Evolutionary conservation across 805 yeast genomes (phyloP).

Genomic region (Wickerhamiella brachini): DNA sequence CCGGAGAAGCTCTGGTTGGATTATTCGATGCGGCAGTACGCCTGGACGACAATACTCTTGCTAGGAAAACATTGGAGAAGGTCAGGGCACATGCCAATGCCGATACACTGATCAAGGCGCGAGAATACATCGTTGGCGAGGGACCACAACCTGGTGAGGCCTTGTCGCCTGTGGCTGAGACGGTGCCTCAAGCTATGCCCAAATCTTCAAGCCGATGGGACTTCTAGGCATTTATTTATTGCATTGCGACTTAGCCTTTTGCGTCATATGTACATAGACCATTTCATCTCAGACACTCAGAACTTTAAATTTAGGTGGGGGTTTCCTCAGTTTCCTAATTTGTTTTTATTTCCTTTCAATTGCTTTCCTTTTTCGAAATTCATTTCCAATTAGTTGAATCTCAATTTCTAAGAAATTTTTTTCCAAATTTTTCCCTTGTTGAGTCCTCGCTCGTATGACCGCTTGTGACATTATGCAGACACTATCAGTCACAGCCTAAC

Average conservation of each 20-base stretch:
- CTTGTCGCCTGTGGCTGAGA: too few species aligned
- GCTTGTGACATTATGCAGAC: neutral
- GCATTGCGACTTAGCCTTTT: too few species aligned
- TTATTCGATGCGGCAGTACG: constrained; percentile 14
- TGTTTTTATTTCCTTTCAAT: neutral
- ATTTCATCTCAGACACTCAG: too few species aligned
- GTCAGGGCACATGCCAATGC: constrained; percentile 8
- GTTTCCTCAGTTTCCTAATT: neutral
- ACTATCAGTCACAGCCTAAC: neutral
- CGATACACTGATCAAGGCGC: constrained; percentile 4
- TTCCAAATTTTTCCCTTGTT: too few species aligned
- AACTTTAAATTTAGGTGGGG: too few species aligned
- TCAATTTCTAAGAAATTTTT: too few species aligned
- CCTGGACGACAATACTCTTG: constrained; percentile 7
- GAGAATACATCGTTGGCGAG: neutral
- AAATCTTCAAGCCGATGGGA: neutral
- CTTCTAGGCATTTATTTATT: neutral
- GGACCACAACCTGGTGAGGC: neutral
- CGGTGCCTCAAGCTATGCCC: neutral
- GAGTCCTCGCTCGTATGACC: neutral
- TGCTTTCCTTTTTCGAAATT: too few species aligned
- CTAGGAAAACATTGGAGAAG: constrained; percentile 2
- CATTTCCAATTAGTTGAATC: too few species aligned
- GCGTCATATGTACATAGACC: too few species aligned
- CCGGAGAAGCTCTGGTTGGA: constrained; percentile 17